Evolutionary conservation across 2,329 filamentous ascomycete genomes (phyloP), one percentile per base, ranked within the genome.

Genomic region (Scolecobasidium constrictum): DNA sequence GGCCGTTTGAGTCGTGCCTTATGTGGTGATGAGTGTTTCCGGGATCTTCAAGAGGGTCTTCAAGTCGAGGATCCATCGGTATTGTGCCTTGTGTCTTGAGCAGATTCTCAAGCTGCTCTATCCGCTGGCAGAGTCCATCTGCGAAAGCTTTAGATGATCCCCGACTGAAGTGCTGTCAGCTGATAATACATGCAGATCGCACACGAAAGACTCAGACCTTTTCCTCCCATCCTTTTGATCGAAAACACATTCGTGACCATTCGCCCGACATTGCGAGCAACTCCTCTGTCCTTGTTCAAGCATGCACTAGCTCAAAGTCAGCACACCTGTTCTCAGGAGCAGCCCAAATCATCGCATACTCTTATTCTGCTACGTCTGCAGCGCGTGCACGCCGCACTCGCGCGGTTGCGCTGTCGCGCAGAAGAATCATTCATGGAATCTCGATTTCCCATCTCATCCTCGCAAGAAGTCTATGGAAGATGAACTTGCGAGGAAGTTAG

Each of bases 71-170:
- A 13, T 36, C 12, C 17, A 18, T 13, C 7, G 34, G 11, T 7
- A 13, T 9, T 7, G 34, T 11, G 9, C 34, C 17, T 36, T 36
- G 11, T 11, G 7, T 7, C 34, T 36, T 13, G 7, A 36, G 16
- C 9, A 36, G 11, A 13, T 18, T 13, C 34, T 36, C 34, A 13
- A 36, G 18, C 16, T 36, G 12, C 16, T 36, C 34, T 7, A 36
- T 36, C 16, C 34, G 11, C 12, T 13, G 11, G 11, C 17, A 13
- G 9, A 36, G 34, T 13, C 17, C 34, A 15, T 13, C 34, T 13
- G 34, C 34, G 11, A 18, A 13, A 13, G 34, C 34, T 36, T 36
- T 36, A 7, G 34, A 36, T 36, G 34, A 36, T 7, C 34, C 34
- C 16, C 34, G 34, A 36, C 34, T 36, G 26, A 9, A 36, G 26